Base-by-base conservation (phyloP, 306 rosid genomes). In the Benincasa hispida region DNA sequence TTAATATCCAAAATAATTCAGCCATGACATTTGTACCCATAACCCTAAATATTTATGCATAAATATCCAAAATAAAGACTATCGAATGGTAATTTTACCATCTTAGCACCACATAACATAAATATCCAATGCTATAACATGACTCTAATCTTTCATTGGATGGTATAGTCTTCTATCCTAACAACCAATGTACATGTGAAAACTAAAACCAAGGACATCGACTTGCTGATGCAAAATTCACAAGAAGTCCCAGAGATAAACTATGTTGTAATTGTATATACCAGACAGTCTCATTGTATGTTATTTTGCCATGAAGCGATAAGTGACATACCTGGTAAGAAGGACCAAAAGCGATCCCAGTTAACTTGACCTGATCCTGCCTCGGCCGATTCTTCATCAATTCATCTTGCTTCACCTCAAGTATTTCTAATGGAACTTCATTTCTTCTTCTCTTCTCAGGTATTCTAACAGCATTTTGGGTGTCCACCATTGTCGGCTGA, bases 351-450 rank as follows among this genome's bases (percentile, higher is more conserved):
- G 99, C 97, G 37, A 92, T 83, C 57, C 96, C 99, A 0, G 99
- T 92, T 21, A 78, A 72, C 88, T 92, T 95, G 54, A 28, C 87
- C 78, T 94, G 96, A 78, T 95, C 97, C 84, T 92, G 91, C 86
- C 98, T 89, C 21, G 98, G 98, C 69, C 98, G 84, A 39, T 95
- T 89, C 89, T 95, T 95, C 30, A 95, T 88, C 85, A 95, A 84
- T 83, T 92, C 99, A 11, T 92, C 98, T 77, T 92, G 98, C 89
- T 88, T 92, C 85, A 95, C 96, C 85, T 95, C 98, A 37, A 95
- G 75, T 77, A 92, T 84, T 70, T 91, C 95, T 19, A 83, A 42
- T 0, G 95, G 98, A 79, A 94, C 67, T 62, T 94, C 93, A 63
- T 85, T 78, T 84, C 95, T 86, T 48, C 96, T 88, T 56, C 93